phyloP scores from a whole-genome alignment of 495 filamentous ascomycete species.

The Neurospora pannonica region DNA sequence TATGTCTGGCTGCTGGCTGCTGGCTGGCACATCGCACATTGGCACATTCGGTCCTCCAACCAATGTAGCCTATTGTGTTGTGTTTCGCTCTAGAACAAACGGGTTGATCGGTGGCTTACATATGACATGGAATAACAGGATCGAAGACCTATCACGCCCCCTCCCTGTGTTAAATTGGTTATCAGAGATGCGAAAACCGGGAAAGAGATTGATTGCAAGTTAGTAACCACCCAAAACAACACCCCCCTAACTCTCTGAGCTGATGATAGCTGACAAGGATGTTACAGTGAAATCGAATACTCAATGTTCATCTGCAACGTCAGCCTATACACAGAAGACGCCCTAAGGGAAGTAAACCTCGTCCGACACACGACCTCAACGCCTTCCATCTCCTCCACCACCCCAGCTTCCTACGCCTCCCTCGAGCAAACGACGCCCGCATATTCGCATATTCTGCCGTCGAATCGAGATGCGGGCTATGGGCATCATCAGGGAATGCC shows the following conservation, averaged over 20 bases:
- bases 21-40: not conserved
- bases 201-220: slow-evolving; percentile 87
- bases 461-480: slow-evolving; percentile 18
- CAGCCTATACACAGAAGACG: slow-evolving; percentile 82
- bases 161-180: slow-evolving; percentile 80
- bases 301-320: slow-evolving; percentile 89
- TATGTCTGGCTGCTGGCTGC: not conserved
- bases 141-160: slow-evolving; percentile 89
- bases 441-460: slow-evolving; percentile 26
- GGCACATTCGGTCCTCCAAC: not conserved
- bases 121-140: slow-evolving; percentile 46
- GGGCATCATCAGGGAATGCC: slow-evolving; percentile 9
- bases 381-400: slow-evolving; percentile 77
- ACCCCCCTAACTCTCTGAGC: not conserved
- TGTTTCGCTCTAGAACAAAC: not conserved
- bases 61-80: not conserved
- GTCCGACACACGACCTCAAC: slow-evolving; percentile 81
- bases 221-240: slow-evolving; percentile 22
- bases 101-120: not conserved
- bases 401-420: slow-evolving; percentile 23
- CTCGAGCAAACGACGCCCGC: slow-evolving; percentile 24
- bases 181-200: slow-evolving; percentile 70
- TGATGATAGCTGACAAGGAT: not conserved
- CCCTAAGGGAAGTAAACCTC: slow-evolving; percentile 82
- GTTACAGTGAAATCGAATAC: slow-evolving; percentile 54